Evolutionary conservation across 768 basidiomycete genomes (phyloP), one percentile per base, ranked within the genome.

Genomic region (Russula brevipes): DNA sequence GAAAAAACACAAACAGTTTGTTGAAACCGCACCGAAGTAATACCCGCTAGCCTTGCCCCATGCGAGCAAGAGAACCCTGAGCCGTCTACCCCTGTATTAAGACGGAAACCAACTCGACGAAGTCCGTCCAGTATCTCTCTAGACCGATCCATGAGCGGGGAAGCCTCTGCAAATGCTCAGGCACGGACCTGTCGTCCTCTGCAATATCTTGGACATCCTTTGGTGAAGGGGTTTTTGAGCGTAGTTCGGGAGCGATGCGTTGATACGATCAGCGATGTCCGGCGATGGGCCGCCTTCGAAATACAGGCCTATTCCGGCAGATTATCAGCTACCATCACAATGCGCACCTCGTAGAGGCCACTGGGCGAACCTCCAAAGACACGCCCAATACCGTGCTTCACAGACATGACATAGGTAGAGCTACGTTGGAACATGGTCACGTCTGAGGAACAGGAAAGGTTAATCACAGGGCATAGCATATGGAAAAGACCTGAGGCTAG

Each of bases 221-320:
- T 74, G 69, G 35, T 78, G 73, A 45, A 79, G 5, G 44, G 73
- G 57, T 33, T 68, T 62, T 36, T 49, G 61, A 33, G 59, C 60
- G 16, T 52, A 65, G 44, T 59, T 55, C 8, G 66, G 66, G 54
- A 80, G 75, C 9, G 81, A 82, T 19, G 79, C 79, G 44, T 72
- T 77, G 47, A 85, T 71, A 30, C 79, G 76, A 72, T 87, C 86
- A 3, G 81, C 83, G n/a, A 81, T 67, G 41, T 85, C 82, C 83
- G 59, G 50, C 19, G 60, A 11, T 11, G 57, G 54, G 9, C 63
- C 67, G 6, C 59, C 65, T 57, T 68, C 67, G n/a, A 19, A 30
- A 44, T 63, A 68, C 6, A 66, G 31, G 19, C 52, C 65, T 68
- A 47, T 33, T 19, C 16, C 38, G 30, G 16, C 19, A 47, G 9